phyloP scores from a whole-genome alignment of 2,329 filamentous ascomycete genomes.

The Aspergillus novoparasiticus region DNA sequence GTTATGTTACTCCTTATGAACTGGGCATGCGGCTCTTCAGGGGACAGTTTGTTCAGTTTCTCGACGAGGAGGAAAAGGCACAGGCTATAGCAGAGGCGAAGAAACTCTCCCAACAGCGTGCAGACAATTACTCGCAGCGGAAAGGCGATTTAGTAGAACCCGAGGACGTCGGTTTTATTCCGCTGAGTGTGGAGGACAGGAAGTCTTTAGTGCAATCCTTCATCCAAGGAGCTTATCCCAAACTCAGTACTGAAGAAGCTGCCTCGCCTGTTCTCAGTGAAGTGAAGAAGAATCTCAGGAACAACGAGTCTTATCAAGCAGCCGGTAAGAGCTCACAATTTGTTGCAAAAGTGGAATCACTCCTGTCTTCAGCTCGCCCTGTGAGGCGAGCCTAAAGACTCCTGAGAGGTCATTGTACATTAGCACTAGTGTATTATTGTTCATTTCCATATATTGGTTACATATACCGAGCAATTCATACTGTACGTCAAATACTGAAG shows the following conservation, averaged over 20 bases:
- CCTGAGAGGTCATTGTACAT: constrained; percentile 12
- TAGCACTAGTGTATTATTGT: constrained; percentile 3
- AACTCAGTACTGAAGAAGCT: constrained; percentile 14
- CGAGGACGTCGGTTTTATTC: constrained; percentile 30
- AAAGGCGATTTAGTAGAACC: constrained; percentile 43
- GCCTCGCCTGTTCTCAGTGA: constrained; percentile 32
- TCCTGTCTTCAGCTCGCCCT: constrained; percentile 32
- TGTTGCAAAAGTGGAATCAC: constrained; percentile 40
- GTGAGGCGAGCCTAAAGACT: constrained; percentile 27
- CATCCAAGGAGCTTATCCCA: constrained; percentile 38
- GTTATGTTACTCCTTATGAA: constrained; percentile 39
- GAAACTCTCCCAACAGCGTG: constrained; percentile 34
- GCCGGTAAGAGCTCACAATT: constrained; percentile 40
- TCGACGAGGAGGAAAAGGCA: constrained; percentile 39
- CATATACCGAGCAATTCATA: neutral
- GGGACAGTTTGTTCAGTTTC: constrained; percentile 42
- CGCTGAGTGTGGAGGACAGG: constrained; percentile 28
- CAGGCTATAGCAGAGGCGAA: constrained; percentile 39
- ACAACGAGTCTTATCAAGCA: constrained; percentile 45
- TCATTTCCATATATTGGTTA: neutral
- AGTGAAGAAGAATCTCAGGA: constrained; percentile 40
- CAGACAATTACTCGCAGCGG: constrained; percentile 37
- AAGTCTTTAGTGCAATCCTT: constrained; percentile 34
- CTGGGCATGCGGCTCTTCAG: constrained; percentile 40
- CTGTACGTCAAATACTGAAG: neutral